Base-by-base conservation (phyloP, 1,284 basidiomycete genomes). In the Athelia sp. region DNA sequence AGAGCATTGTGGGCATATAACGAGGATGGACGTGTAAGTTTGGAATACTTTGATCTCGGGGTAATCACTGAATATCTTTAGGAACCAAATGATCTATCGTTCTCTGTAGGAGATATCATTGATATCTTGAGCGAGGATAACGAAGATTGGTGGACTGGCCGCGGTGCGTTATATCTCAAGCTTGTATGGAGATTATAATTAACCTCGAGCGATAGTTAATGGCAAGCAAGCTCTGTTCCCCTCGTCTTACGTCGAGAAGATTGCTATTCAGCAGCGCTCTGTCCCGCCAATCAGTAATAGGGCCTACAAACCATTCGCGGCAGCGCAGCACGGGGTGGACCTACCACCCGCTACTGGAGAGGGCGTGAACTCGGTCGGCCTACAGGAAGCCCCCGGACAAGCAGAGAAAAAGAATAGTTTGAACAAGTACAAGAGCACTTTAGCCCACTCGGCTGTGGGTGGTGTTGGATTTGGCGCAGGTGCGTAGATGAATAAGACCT, bases 401-500 rank as follows among this genome's bases (percentile, higher is more conserved):
- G 54, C 64, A 14, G 65, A 74, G 54, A 86, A 84, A 72, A 79
- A 79, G 64, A 71, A 58, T 63, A 82, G 77, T 53, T 77, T 71
- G 47, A 76, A 79, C 4, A 72, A 70, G 36, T 65, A 82, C n/a
- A 81, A 81, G 3, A 75, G 74, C 52, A 83, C 79, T 34, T 82
- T 87, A 70, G 83, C 82, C 3, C 73, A 78, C 44, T 78, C 81
- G 43, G 84, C 85, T 36, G 85, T 75, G 3, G 84, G 84, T 42
- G 86, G 86, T 61, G 76, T 81, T 47, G 85, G 85, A 9, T 87
- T 87, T 54, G 84, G 85, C 56, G 83, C 79, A 47, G 77, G 77
- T 75, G 38, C 43, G 62, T 61, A 14, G 13, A 51, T 46, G 32
- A n/a, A n/a, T n/a, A 23, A 18, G 26, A 14, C 32, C 38, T 24